A percentile compares a stretch with the other conserved stretches of the same genome.
phyloP scores from a whole-genome alignment of 2,329 filamentous ascomycete species.

The Colletotrichum sp. region DNA sequence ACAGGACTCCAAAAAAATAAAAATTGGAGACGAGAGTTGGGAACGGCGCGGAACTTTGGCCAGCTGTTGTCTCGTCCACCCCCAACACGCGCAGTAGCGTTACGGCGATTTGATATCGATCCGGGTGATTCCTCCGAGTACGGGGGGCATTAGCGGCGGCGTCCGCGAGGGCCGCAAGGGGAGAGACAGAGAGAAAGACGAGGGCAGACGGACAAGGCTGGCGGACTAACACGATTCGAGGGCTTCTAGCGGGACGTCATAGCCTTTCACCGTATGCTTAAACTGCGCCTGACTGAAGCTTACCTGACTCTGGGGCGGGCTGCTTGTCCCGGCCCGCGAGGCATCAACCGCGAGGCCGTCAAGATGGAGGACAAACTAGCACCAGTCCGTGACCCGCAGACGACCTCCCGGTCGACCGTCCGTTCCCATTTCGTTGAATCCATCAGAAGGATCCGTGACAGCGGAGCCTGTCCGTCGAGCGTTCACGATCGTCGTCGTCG shows the following conservation, averaged over 20 bases:
- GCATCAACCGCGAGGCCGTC: not conserved
- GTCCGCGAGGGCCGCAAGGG: not conserved
- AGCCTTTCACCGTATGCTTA: not conserved
- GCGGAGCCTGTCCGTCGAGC: conserved; percentile 12
- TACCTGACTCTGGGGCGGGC: not conserved
- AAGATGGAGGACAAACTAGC: not conserved
- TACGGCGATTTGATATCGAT: conserved; percentile 6
- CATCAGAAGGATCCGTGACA: conserved; percentile 8
- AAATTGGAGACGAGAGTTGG: not conserved
- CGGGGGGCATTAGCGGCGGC: not conserved
- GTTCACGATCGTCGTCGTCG: not conserved
- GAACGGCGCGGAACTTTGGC: not conserved
- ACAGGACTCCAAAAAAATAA: not conserved
- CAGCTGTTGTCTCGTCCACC: conserved; percentile 3
- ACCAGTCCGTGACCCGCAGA: conserved; percentile 8
- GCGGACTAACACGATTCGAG: not conserved
- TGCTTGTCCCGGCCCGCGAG: not conserved
- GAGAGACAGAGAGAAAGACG: not conserved
- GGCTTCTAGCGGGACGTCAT: not conserved
- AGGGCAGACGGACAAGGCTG: conserved; percentile 1
- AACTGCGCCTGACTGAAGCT: not conserved
- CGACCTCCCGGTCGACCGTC: conserved; percentile 6
- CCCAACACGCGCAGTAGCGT: not conserved
- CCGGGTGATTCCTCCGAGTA: not conserved
- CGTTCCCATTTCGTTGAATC: not conserved